Conservation (phyloP, 2,329 filamentous ascomycete species). For the Fusarium sp. region DNA sequence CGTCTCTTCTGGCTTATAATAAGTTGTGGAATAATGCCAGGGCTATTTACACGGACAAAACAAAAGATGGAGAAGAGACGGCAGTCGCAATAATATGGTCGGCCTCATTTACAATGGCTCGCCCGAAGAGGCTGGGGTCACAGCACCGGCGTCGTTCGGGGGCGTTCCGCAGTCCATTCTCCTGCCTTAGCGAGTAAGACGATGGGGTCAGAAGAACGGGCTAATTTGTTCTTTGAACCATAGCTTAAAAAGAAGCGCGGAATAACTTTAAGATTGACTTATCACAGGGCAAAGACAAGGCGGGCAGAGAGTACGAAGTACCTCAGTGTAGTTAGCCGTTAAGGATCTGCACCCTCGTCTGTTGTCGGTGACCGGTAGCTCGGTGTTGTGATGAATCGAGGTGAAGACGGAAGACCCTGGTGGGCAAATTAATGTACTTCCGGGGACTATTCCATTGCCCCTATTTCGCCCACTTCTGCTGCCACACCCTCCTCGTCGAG, state of each 20-base stretch:
- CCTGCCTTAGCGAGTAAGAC: constrained; percentile 30
- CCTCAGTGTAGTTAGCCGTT: constrained; percentile 20
- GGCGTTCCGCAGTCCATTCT: constrained; percentile 32
- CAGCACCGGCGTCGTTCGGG: constrained; percentile 28
- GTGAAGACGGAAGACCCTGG: constrained; percentile 35
- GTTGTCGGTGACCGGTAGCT: constrained; percentile 17
- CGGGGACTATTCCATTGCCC: constrained; percentile 38
- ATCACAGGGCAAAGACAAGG: constrained; percentile 5
- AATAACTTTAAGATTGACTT: constrained; percentile 25
- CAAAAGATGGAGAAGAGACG: constrained; percentile 36
- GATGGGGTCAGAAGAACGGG: constrained; percentile 19
- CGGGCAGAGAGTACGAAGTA: background rate
- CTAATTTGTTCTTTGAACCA: constrained; percentile 33
- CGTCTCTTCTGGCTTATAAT: constrained; percentile 34
- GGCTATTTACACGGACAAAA: constrained; percentile 24
- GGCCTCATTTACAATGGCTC: constrained; percentile 39
- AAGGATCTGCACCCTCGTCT: constrained; percentile 30
- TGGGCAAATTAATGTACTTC: constrained; percentile 33
- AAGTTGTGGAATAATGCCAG: constrained; percentile 33
- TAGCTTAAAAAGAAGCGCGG: constrained; percentile 34
- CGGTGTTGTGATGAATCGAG: constrained; percentile 31
- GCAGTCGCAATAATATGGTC: constrained; percentile 22
- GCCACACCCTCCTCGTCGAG: constrained; percentile 28
- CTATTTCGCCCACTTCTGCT: constrained; percentile 42
- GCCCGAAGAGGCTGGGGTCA: constrained; percentile 33